Percentiles rank a stretch among this genome's conserved stretches.
These are phyloP conservation scores for Nepenthes mirabilis DNA, from an alignment of 148 eudicot genomes.

Conservation along the genomic window DNA sequence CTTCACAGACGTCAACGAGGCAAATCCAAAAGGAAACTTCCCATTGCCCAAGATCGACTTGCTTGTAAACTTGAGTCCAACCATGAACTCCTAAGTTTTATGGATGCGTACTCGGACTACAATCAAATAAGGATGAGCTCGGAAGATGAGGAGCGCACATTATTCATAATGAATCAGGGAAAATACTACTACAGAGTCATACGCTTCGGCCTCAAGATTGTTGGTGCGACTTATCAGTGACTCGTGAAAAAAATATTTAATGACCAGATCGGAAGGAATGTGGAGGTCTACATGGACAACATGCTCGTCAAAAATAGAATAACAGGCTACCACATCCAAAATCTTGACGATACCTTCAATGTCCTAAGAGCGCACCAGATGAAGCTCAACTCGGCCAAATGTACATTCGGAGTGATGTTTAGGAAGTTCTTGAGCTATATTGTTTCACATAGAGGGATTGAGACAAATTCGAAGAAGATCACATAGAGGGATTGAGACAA, in stretches of 20 bases:
- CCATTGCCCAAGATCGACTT: not conserved
- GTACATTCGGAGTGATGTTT: not conserved
- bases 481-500: too few relatives aligned
- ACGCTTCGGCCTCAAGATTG: constrained; percentile 3
- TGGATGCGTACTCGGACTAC: not conserved
- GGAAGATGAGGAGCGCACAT: not conserved
- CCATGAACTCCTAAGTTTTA: not conserved
- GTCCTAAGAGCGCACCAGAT: not conserved
- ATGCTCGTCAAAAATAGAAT: not conserved
- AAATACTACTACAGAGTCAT: constrained; percentile 1
- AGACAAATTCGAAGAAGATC: too few relatives aligned
- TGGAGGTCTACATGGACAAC: constrained; percentile 8
- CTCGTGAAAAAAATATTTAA: not conserved
- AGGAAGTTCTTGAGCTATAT: constrained; percentile 1
- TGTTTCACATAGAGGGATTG: not conserved
- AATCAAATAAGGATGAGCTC: not conserved
- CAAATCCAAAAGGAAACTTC: not conserved
- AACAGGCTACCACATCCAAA: not conserved
- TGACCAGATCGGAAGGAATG: not conserved
- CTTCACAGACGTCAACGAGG: not conserved
- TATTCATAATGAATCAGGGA: not conserved
- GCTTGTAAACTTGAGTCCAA: not conserved
- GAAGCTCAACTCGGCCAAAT: constrained; percentile 1
- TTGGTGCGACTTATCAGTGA: not conserved
- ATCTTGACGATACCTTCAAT: not conserved